Percentiles rank a stretch among this genome's conserved stretches.
These are phyloP conservation scores for Citeromyces nyonsensis DNA, from an alignment of 805 yeast genomes.

Conservation along the genomic window DNA sequence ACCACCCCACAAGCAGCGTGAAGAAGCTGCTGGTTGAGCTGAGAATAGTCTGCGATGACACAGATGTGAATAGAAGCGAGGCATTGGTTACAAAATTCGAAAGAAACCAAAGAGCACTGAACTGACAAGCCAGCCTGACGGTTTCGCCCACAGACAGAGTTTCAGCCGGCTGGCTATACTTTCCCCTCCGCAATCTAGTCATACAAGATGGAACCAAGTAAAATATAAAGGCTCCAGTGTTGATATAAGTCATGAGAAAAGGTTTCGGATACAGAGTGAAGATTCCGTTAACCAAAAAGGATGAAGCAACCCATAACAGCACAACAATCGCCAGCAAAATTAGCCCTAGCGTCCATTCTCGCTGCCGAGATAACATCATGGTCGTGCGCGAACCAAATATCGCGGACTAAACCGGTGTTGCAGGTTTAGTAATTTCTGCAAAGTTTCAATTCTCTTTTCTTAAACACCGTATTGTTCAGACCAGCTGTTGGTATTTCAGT, in stretches of 20 bases:
- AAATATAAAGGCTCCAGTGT: conserved; percentile 71
- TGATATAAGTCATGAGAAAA: conserved; percentile 80
- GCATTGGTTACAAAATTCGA: conserved; percentile 88
- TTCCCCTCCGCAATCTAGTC: neutral
- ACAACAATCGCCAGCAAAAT: conserved; percentile 62
- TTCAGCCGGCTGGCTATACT: neutral
- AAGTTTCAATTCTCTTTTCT: too few species aligned
- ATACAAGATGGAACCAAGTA: conserved; percentile 45
- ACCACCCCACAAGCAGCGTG: conserved; percentile 73
- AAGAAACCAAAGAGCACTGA: conserved; percentile 77
- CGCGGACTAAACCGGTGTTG: too few species aligned
- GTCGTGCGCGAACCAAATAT: neutral
- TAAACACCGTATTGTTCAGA: too few species aligned
- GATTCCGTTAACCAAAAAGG: conserved; percentile 67
- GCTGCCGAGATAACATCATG: neutral
- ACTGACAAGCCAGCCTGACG: conserved; percentile 57
- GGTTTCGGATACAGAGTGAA: conserved; percentile 80
- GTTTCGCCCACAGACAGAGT: conserved; percentile 44
- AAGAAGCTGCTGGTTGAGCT: conserved; percentile 90
- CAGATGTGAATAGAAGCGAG: conserved; percentile 76
- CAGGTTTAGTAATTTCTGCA: too few species aligned
- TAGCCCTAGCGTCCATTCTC: conserved; percentile 67
- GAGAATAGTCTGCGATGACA: conserved; percentile 85
- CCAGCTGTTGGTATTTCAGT: too few species aligned
- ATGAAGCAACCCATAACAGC: conserved; percentile 80